Evolutionary conservation across 192 early-diverging fungal genomes (phyloP), one percentile per base, ranked within the genome.

Genomic region (Coemansia aciculifera): DNA sequence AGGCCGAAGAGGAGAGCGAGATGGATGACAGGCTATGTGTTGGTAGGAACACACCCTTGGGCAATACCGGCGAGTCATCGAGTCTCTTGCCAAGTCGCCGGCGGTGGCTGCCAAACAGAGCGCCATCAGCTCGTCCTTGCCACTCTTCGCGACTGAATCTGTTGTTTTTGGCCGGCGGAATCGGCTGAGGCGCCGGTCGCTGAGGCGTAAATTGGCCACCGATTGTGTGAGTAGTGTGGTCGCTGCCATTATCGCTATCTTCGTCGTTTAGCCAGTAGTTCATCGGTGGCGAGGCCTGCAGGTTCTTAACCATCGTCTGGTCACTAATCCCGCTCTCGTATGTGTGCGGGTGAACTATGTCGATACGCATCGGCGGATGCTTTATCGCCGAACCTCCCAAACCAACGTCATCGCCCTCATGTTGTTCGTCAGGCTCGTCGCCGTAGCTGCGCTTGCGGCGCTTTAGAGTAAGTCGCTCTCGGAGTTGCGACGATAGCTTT

Each of bases 401-500:
- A 4, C 49, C 59, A 15, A n/a, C 9, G 34, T 11, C 21, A 39
- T 32, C 40, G 19, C 31, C 34, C 1, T 61, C n/a, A n/a, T 31
- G 48, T 48, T 69, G 59, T 62, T 63, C 59, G 11, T 19, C 8
- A 13, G 21, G n/a, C 17, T 60, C 59, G 21, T 60, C 59, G 34
- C 59, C 59, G 21, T 60, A 60, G 67, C 65, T 66, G 19, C 70
- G 74, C 29, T 74, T 74, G 34, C 64, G 71, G 36, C 74, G 49
- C 48, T 76, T 81, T 11, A 81, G 43, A 2, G 51, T 63, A 39
- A 81, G 49, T 21, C 61, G 57, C 29, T 63, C 73, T 32, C 68
- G 71, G 39, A 81, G 63, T 5, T 75, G 78, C 36, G 65, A 60
- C 19, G 78, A 81, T n/a, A 81, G 40, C 51, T 81, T 81, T 24